Conservation (phyloP, 1,284 basidiomycete genomes). For the Sporisorium iseilematis-ciliati region DNA sequence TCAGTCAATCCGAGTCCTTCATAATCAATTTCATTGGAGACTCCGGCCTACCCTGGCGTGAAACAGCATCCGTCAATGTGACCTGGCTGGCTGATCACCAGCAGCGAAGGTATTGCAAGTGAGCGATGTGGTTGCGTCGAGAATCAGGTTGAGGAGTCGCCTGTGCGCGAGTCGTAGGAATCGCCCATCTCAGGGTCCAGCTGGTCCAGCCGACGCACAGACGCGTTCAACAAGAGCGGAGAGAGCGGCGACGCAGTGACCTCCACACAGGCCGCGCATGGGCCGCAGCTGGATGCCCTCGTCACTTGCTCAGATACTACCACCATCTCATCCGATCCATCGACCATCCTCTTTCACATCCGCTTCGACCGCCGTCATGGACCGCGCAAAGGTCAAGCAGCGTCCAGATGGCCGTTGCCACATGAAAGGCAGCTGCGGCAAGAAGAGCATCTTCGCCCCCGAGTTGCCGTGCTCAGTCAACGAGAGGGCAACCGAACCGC, state of each 20-base stretch:
- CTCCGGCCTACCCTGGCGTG: too few relatives aligned
- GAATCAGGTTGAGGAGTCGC: too few relatives aligned
- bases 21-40: too few relatives aligned
- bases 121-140: too few relatives aligned
- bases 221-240: background rate
- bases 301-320: background rate
- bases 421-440: constrained; percentile 65
- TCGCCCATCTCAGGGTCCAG: background rate
- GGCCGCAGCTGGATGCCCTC: background rate
- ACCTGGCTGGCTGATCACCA: too few relatives aligned
- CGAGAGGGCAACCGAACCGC: constrained; percentile 27
- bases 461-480: constrained; percentile 59
- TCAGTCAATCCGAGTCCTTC: too few relatives aligned
- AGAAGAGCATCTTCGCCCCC: constrained; percentile 60
- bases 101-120: too few relatives aligned
- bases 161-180: background rate
- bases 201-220: background rate
- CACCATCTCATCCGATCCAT: constrained; percentile 3
- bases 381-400: constrained; percentile 13
- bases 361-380: background rate
- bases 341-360: background rate
- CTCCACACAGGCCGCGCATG: constrained; percentile 8
- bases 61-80: too few relatives aligned
- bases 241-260: background rate
- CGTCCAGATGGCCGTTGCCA: constrained; percentile 53